Evolutionary conservation across 805 yeast genomes (phyloP), one percentile per base, ranked within the genome.

Genomic region (Soucietia sequanensis): DNA sequence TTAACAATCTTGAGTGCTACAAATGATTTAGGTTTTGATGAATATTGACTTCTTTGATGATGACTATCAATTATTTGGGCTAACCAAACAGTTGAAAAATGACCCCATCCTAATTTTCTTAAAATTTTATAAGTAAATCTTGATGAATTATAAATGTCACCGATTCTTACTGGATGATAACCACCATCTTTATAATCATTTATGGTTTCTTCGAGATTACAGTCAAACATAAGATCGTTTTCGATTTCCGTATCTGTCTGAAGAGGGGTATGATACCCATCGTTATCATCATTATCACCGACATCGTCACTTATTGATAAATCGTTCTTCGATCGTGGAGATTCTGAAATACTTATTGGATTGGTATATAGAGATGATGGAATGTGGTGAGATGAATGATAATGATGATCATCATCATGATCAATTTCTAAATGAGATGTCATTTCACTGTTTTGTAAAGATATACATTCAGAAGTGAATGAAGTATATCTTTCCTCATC

Each of bases 1-100:
- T 79, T 67, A 13, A 80, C 83, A 42, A 80, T 73, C 48, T 80
- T 80, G 45, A 80, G 64, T 15, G 85, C 85, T 38, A 76, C 82
- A 46, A 76, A 81, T 19, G 63, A 50, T 12, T 62, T 60, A 13
- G 31, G n/a, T 5, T 34, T 23, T 6, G 31, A 18, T 6, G 18
- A 9, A 18, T 21, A 27, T 14, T 10, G 14, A 6, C 29, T 30
- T n/a, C n/a, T n/a, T n/a, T n/a, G n/a, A n/a, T n/a, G n/a, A n/a
- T n/a, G n/a, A 6, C 20, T 42, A 34, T 72, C 75, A 33, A 52
- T 19, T 12, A 42, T 29, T 27, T 45, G 50, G 1, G 83, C 83
- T 19, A 80, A 54, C 85, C 85, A 80, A n/a, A 80, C 86, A 1
- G 85, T 79, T 25, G 82, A 75, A 46, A 80, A 80, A 48, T 80